These are phyloP conservation scores for Theobroma grandiflorum DNA, from an alignment of 441 rosid genomes.

Conservation along the genomic window DNA sequence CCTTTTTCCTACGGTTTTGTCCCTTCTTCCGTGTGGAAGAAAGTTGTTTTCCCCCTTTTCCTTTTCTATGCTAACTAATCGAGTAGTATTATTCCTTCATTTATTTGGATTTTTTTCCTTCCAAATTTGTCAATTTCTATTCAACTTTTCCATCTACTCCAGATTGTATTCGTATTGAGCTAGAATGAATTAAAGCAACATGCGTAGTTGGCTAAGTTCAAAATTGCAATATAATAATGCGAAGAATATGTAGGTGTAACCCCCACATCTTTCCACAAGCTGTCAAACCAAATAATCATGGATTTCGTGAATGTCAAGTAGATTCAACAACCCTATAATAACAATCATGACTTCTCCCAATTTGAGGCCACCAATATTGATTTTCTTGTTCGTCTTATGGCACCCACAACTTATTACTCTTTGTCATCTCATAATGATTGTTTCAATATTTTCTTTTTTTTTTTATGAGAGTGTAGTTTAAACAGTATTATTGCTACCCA, in stretches of 20 bases:
- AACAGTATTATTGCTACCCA: background rate
- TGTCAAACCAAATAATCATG: slow-evolving; percentile 25
- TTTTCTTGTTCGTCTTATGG: background rate
- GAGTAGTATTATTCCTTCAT: background rate
- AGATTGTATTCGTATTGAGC: background rate
- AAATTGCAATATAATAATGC: background rate
- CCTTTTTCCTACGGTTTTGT: slow-evolving; percentile 4
- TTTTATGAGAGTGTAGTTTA: too few species aligned
- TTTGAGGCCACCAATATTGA: background rate
- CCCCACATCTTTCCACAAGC: background rate
- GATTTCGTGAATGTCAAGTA: slow-evolving; percentile 22
- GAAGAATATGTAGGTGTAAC: background rate
- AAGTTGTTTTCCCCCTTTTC: background rate
- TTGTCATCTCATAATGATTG: background rate
- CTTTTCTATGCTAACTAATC: background rate
- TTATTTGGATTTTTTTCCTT: background rate
- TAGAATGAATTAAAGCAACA: background rate
- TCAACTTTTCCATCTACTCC: background rate
- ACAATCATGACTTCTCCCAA: background rate
- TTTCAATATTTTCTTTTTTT: background rate
- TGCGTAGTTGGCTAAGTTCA: background rate
- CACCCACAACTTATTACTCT: background rate
- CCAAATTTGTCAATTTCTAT: background rate
- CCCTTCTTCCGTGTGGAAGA: slow-evolving; percentile 1
- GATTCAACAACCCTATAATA: slow-evolving; percentile 14